Evolutionary conservation across 495 filamentous ascomycete genomes (phyloP), one percentile per base, ranked within the genome.

Genomic region (Cetradonia linearis): DNA sequence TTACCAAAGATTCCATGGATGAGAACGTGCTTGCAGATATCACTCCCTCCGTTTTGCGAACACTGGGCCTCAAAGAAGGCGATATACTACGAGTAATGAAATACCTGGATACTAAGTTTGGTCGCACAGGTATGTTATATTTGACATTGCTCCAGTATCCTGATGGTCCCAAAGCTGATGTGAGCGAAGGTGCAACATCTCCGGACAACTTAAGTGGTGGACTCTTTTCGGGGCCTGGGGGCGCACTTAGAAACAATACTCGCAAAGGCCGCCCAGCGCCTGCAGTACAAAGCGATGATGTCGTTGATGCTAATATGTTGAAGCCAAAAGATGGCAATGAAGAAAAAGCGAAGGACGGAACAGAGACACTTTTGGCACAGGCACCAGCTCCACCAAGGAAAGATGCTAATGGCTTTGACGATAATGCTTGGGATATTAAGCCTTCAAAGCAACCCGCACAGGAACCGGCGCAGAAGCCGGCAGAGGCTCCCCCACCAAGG

Each of bases 351-450:
- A 69, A 73, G 3, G 72, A 81, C 66, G 75, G 74, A 53, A 69
- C 73, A 2, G 63, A 77, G 5, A 77, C 79, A 44, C 83, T 83
- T 46, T 65, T 78, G 13, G 66, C 77, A 4, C 72, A 77, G 49
- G 76, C 76, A 59, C 77, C 83, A 23, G 60, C 69, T 13, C 67
- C 71, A n/a, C 62, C 63, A 23, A 69, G 70, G 57, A 73, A 71
- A 66, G 70, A 71, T 34, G 54, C 71, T 23, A 72, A 76, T 54
- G 90, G 90, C 25, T 97, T 99, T 63, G 93, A 99, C 46, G 94
- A 98, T 67, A 89, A 96, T 76, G 94, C 94, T 31, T 99, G 93
- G 93, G 88, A 91, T 68, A 85, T 93, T 10, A 96, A 96, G 75
- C 88, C 91, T n/a, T 78, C 88, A n/a, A 88, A 84, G 70, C 81